Evolutionary conservation across 2,329 filamentous ascomycete species (phyloP).

Genomic region (Byssochlamys sp.): DNA sequence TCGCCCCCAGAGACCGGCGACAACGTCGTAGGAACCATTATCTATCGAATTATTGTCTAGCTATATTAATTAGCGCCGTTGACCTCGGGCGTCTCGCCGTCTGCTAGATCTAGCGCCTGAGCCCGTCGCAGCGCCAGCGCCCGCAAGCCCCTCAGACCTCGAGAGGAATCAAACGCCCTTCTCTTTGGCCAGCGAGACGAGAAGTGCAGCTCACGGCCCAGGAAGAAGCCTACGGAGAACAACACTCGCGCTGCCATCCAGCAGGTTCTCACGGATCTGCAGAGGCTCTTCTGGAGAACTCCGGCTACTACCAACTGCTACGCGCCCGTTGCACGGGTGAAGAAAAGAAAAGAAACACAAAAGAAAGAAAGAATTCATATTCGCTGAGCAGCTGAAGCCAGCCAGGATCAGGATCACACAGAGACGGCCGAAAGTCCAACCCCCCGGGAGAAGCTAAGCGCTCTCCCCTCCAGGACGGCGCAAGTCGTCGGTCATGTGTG

Average conservation of each 20-base stretch:
- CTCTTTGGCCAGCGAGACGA: neutral
- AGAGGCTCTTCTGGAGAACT: neutral
- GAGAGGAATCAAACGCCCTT: neutral
- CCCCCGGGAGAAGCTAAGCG: conserved; percentile 9
- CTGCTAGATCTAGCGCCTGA: neutral
- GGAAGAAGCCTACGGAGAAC: neutral
- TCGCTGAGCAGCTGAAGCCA: conserved; percentile 1
- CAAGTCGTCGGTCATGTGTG: conserved; percentile 23
- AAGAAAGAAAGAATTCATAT: neutral
- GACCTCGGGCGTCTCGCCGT: neutral
- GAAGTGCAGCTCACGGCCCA: neutral
- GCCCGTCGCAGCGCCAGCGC: neutral
- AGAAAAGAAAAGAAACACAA: no score
- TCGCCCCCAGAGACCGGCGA: conserved; percentile 5
- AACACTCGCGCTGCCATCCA: neutral
- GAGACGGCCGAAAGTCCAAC: conserved; percentile 1
- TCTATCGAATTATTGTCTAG: neutral
- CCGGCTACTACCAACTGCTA: neutral
- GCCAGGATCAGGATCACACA: neutral
- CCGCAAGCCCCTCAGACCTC: neutral
- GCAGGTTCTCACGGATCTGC: neutral
- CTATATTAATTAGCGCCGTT: neutral
- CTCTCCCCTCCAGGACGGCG: conserved; percentile 15
- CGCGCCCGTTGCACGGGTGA: neutral
- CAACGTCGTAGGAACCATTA: neutral